phyloP scores from a whole-genome alignment of 805 yeast species.

The Ogataea trehaloabstinens region DNA sequence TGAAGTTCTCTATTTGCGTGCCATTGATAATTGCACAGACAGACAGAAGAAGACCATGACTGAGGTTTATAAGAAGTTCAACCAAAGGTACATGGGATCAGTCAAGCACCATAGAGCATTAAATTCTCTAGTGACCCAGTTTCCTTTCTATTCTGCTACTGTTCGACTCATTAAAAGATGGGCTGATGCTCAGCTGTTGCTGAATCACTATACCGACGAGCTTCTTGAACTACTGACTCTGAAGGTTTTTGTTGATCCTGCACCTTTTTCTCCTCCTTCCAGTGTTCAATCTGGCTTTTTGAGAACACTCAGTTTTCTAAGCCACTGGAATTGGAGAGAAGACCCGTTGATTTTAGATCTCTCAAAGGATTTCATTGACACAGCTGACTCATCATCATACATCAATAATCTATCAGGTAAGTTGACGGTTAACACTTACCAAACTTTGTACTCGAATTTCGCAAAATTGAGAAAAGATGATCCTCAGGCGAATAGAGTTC shows the following conservation, averaged over 20 bases:
- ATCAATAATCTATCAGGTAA: conserved; percentile 55
- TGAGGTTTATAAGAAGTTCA: conserved; percentile 60
- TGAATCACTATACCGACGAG: conserved; percentile 73
- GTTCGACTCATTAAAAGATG: conserved; percentile 85
- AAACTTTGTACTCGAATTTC: conserved; percentile 62
- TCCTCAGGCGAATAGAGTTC: conserved; percentile 77
- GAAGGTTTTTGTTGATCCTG: conserved; percentile 81
- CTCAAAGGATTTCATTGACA: conserved; percentile 44
- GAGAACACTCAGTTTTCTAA: conserved; percentile 64
- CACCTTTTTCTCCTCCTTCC: conserved; percentile 80
- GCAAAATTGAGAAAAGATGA: conserved; percentile 68
- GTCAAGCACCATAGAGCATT: conserved; percentile 82
- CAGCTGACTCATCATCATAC: conserved; percentile 21
- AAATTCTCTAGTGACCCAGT: conserved; percentile 65
- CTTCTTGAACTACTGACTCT: conserved; percentile 78
- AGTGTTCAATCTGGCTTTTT: conserved; percentile 80
- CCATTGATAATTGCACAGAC: conserved; percentile 62
- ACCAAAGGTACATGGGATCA: conserved; percentile 61
- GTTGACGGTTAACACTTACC: conserved; percentile 59
- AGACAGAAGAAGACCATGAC: conserved; percentile 59
- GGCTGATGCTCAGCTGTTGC: conserved; percentile 79
- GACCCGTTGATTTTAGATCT: conserved; percentile 80
- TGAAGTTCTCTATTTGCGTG: conserved; percentile 68
- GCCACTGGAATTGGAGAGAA: conserved; percentile 94
- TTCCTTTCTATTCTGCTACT: conserved; percentile 71